phyloP scores from a whole-genome alignment of 331 rosid species.

The Cucumis variabilis region DNA sequence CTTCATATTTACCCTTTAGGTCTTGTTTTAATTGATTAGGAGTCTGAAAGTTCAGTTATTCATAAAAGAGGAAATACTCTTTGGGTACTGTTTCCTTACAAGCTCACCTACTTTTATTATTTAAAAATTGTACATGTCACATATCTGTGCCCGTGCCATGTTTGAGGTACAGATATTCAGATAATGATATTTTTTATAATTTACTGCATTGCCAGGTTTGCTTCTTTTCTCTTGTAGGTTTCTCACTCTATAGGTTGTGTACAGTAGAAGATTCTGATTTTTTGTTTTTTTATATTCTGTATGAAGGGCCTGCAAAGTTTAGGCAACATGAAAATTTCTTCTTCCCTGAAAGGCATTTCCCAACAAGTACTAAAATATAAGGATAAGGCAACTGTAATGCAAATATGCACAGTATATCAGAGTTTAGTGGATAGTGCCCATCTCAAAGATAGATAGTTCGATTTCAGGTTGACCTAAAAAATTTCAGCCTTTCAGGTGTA shows the following conservation, averaged over 20 bases:
- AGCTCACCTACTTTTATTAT: not conserved
- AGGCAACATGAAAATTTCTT: not conserved
- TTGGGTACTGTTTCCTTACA: too few species aligned
- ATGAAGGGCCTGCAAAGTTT: not conserved
- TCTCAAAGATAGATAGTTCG: not conserved
- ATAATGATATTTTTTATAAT: not conserved
- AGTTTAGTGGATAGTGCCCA: not conserved
- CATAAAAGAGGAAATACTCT: too few species aligned
- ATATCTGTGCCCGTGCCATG: not conserved
- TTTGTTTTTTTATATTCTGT: not conserved
- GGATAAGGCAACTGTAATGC: not conserved
- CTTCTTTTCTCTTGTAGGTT: not conserved
- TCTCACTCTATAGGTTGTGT: not conserved
- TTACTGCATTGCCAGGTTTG: not conserved
- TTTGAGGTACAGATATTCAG: conserved; percentile 12
- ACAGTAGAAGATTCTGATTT: not conserved
- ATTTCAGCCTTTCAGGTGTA: not conserved
- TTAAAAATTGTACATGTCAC: not conserved
- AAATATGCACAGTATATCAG: not conserved
- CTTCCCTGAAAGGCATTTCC: not conserved
- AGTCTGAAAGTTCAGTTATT: too few species aligned
- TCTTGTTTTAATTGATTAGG: too few species aligned
- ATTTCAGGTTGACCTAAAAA: not conserved
- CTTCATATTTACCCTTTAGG: too few species aligned
- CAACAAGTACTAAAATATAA: not conserved